phyloP scores from a whole-genome alignment of 257 asterid species.

The Forsythia suspensa region DNA sequence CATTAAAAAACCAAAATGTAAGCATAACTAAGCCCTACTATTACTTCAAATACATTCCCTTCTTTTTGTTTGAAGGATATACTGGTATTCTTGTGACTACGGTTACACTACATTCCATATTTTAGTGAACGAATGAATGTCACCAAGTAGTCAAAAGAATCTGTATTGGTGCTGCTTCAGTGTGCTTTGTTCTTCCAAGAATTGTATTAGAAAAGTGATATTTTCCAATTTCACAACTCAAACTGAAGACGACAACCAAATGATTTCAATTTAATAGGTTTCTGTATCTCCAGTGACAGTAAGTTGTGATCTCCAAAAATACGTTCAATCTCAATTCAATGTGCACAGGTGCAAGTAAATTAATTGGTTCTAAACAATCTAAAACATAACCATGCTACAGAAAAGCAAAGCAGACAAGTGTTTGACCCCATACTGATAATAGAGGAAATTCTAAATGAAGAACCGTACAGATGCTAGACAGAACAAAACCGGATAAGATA shows the following conservation, averaged over 20 bases:
- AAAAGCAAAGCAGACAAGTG: background rate
- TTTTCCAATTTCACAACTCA: background rate
- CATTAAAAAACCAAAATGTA: background rate
- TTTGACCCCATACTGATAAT: background rate
- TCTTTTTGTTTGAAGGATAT: background rate
- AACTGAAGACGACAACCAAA: background rate
- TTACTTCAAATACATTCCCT: background rate
- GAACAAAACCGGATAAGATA: conserved; percentile 68
- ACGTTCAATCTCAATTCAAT: background rate
- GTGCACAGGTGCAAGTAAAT: background rate
- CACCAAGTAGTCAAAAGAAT: background rate
- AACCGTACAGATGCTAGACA: conserved; percentile 62
- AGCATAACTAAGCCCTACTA: background rate
- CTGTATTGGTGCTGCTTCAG: background rate
- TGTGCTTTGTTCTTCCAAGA: background rate
- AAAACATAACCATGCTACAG: background rate
- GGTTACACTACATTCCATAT: background rate
- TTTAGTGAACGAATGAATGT: background rate
- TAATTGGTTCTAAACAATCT: background rate
- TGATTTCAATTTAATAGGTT: background rate
- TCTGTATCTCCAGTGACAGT: background rate
- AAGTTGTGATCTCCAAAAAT: background rate
- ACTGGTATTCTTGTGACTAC: background rate
- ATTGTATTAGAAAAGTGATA: background rate
- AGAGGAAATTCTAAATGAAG: background rate